These are phyloP conservation scores for Colletotrichum neosansevieriae DNA, from an alignment of 2,329 filamentous ascomycete genomes.

Conservation along the genomic window DNA sequence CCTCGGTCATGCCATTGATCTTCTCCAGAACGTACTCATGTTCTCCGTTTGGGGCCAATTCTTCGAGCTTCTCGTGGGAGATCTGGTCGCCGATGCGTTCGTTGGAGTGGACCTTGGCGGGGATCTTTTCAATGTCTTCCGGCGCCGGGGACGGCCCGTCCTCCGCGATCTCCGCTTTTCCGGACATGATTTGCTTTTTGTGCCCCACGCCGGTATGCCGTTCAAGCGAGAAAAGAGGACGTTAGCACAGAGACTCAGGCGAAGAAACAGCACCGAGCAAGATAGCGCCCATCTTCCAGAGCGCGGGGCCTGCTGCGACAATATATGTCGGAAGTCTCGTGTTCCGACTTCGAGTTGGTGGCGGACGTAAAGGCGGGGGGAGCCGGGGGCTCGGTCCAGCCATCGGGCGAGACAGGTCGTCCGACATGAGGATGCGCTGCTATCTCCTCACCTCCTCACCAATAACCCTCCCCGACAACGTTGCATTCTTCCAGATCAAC, in stretches of 20 bases:
- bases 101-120: constrained; percentile 15
- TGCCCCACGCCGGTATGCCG: constrained; percentile 2
- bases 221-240: not conserved
- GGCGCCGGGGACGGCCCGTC: constrained; percentile 20
- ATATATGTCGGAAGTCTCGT: constrained; percentile 20
- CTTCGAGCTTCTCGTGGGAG: constrained; percentile 53
- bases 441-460: constrained; percentile 16
- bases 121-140: constrained; percentile 35
- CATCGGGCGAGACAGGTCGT: constrained; percentile 29
- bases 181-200: constrained; percentile 27
- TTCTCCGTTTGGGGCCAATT: constrained; percentile 57
- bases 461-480: constrained; percentile 24
- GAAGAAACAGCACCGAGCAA: not conserved
- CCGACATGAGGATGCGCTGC: constrained; percentile 3
- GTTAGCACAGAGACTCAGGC: not conserved
- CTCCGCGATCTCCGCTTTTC: constrained; percentile 31
- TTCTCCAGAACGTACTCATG: constrained; percentile 55
- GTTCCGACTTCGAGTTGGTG: constrained; percentile 27
- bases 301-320: not conserved
- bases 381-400: constrained; percentile 32
- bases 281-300: too few species aligned
- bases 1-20: constrained; percentile 57
- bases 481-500: constrained; percentile 29
- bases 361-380: constrained; percentile 30
- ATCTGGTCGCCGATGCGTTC: constrained; percentile 51